These are phyloP conservation scores for Silene coronaria DNA, from an alignment of 179 eudicot species.

Conservation along the genomic window DNA sequence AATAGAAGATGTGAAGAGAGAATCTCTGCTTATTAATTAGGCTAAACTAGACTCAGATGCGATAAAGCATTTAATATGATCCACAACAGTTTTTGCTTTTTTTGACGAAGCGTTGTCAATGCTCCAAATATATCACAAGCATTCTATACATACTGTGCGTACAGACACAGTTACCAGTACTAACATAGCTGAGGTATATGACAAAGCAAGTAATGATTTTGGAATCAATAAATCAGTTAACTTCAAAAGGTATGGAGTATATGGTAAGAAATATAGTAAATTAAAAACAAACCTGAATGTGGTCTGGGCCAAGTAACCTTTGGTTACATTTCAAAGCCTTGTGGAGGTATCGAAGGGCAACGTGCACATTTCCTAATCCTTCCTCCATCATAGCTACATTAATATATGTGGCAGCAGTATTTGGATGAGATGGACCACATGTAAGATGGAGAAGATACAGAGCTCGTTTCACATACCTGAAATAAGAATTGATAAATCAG, in stretches of 20 bases:
- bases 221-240: not conserved
- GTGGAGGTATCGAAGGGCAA: slow-evolving; percentile 97
- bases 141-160: not conserved
- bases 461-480: slow-evolving; percentile 96
- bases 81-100: not conserved
- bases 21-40: not conserved
- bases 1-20: slow-evolving; percentile 1
- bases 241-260: not conserved
- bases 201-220: not conserved
- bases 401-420: slow-evolving; percentile 98
- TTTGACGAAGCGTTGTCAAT: not conserved
- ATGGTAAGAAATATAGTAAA: not conserved
- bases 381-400: slow-evolving; percentile 99
- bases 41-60: not conserved
- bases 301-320: slow-evolving; percentile 96
- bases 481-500: not conserved
- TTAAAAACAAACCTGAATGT: slow-evolving; percentile 71
- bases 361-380: slow-evolving; percentile 98
- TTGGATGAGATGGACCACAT: slow-evolving; percentile 99
- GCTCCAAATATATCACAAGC: not conserved
- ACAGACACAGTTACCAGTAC: not conserved
- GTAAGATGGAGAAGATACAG: slow-evolving; percentile 92
- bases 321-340: slow-evolving; percentile 99
- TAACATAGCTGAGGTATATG: not conserved
- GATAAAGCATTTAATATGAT: slow-evolving; percentile 4